Evolutionary conservation across 441 rosid genomes (phyloP).

Genomic region (Adansonia grandidieri): DNA sequence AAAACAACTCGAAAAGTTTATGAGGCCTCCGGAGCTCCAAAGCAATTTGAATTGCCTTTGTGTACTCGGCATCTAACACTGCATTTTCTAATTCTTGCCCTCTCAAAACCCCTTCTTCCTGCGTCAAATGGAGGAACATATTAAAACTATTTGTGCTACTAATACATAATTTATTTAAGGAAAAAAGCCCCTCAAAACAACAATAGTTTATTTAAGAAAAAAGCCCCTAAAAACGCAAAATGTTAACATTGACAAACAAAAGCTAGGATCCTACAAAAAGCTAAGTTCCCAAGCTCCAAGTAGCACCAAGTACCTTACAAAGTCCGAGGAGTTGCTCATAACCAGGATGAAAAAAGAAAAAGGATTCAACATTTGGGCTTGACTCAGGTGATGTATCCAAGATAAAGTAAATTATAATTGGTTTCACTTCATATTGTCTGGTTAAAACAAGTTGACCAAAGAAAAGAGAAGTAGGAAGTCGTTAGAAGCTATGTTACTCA

Average conservation of each 20-base stretch:
- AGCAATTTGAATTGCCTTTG: conserved; percentile 81
- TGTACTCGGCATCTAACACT: conserved; percentile 72
- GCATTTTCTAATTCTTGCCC: conserved; percentile 94
- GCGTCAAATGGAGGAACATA: conserved; percentile 30
- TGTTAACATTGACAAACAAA: not conserved
- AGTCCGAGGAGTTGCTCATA: not conserved
- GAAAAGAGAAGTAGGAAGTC: not conserved
- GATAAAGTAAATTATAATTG: not conserved
- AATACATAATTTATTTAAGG: not conserved
- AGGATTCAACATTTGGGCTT: not conserved
- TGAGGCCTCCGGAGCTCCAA: conserved; percentile 85
- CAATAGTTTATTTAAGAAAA: not conserved
- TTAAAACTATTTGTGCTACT: not conserved
- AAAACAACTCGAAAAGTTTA: conserved; percentile 72
- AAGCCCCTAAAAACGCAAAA: not conserved
- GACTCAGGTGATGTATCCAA: not conserved
- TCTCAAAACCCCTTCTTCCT: conserved; percentile 82
- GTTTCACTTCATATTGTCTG: not conserved
- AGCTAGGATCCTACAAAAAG: not conserved
- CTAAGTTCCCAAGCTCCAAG: conserved; percentile 1
- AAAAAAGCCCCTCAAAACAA: not conserved
- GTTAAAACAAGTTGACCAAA: conserved; percentile 3
- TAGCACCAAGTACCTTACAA: not conserved
- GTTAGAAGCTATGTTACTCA: too few relatives aligned
- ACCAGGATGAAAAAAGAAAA: not conserved